Evolutionary conservation across 441 rosid species (phyloP).

Genomic region (Arabidopsis lyrata): DNA sequence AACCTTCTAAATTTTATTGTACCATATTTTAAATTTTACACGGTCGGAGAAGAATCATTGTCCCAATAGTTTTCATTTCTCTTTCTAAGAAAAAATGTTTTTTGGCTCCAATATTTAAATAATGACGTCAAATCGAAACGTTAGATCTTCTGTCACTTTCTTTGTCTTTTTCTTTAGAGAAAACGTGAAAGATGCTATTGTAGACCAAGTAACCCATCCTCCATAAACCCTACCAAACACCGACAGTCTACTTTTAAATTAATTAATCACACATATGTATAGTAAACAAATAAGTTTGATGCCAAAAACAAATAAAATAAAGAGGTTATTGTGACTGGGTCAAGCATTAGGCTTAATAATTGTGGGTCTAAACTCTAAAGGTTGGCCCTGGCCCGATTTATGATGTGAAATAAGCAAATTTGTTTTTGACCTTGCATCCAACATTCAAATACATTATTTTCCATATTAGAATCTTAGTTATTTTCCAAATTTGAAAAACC

Average conservation of each 20-base stretch:
- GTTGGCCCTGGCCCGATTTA: not conserved
- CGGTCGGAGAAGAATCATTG: conserved; percentile 12
- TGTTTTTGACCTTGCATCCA: not conserved
- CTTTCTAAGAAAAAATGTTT: not conserved
- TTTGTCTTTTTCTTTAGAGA: not conserved
- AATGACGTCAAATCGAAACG: conserved; percentile 12
- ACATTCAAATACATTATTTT: not conserved
- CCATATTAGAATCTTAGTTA: not conserved
- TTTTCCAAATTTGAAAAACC: too few species aligned
- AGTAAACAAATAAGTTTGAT: not conserved
- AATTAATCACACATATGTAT: not conserved
- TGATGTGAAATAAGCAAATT: not conserved
- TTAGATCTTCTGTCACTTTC: conserved; percentile 39
- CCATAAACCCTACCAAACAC: conserved; percentile 15
- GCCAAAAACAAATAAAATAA: not conserved
- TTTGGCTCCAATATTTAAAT: conserved; percentile 2
- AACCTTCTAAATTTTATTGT: not conserved
- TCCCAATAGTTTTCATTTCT: not conserved
- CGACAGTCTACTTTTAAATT: conserved; percentile 26
- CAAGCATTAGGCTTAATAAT: not conserved
- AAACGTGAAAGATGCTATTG: conserved; percentile 29
- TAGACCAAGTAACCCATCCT: conserved; percentile 22
- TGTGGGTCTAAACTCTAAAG: conserved; percentile 1
- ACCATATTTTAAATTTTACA: not conserved
- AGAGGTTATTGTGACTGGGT: not conserved